These are phyloP conservation scores for Naganishia randhawae DNA, from an alignment of 768 basidiomycete species.

Conservation along the genomic window DNA sequence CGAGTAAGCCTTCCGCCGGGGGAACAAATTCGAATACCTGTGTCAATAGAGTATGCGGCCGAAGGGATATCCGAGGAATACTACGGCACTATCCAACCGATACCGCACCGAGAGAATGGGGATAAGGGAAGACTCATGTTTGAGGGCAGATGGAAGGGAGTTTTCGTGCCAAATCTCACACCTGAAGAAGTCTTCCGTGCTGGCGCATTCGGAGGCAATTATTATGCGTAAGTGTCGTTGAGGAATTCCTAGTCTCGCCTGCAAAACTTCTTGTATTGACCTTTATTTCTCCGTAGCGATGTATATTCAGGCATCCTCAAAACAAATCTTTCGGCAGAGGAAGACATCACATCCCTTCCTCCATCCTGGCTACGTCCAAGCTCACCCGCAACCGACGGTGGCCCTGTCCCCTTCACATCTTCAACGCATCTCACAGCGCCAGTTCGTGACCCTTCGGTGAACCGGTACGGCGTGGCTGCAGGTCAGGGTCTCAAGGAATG, in stretches of 20 bases:
- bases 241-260: background rate
- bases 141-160: constrained; percentile 41
- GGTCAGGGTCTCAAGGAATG: constrained; percentile 48
- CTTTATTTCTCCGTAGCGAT: constrained; percentile 29
- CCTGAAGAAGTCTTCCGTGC: constrained; percentile 48
- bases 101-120: constrained; percentile 35
- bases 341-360: constrained; percentile 20
- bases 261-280: no score
- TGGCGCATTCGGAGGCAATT: constrained; percentile 48
- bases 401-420: background rate
- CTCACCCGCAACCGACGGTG: background rate
- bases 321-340: constrained; percentile 29
- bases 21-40: constrained; percentile 28
- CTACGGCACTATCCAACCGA: background rate
- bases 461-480: constrained; percentile 41
- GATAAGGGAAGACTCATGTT: constrained; percentile 40
- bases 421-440: constrained; percentile 33
- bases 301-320: constrained; percentile 41
- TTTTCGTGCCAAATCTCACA: constrained; percentile 49
- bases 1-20: constrained; percentile 21
- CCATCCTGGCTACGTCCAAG: constrained; percentile 6
- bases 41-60: constrained; percentile 22
- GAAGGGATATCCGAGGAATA: constrained; percentile 15
- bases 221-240: constrained; percentile 38
- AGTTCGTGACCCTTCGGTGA: constrained; percentile 36